These are phyloP conservation scores for Picochlorum costavermella DNA, from an alignment of 139 green algal species.

Conservation along the genomic window DNA sequence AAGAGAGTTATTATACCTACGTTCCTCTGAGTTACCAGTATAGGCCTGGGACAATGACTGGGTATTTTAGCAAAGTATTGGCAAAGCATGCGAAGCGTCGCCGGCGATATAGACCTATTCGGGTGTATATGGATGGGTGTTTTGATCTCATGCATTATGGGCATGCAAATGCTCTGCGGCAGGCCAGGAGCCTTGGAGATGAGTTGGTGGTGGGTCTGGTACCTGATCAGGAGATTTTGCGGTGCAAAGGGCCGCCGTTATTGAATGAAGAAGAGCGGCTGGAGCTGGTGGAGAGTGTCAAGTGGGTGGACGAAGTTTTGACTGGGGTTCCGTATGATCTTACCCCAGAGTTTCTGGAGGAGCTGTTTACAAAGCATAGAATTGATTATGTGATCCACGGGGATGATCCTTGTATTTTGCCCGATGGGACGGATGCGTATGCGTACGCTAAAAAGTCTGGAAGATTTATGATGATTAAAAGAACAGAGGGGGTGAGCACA, in stretches of 20 bases:
- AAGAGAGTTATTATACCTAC: conserved; percentile 27
- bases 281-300: conserved; percentile 80
- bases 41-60: conserved; percentile 74
- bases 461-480: conserved; percentile 88
- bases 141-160: conserved; percentile 99
- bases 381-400: conserved; percentile 99
- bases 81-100: conserved; percentile 66
- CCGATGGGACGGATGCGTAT: conserved; percentile 97
- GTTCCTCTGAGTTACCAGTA: conserved; percentile 79
- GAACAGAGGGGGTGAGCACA: conserved; percentile 94
- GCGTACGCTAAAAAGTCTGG: conserved; percentile 84
- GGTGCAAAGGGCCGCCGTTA: conserved; percentile 87
- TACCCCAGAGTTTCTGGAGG: conserved; percentile 79
- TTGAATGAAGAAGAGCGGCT: conserved; percentile 81
- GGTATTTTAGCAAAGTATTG: conserved; percentile 63
- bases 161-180: conserved; percentile 94
- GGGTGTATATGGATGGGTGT: conserved; percentile 98
- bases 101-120: conserved; percentile 56
- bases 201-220: conserved; percentile 93
- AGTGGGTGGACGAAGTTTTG: conserved; percentile 99
- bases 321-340: conserved; percentile 92
- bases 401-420: conserved; percentile 96
- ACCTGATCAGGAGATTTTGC: conserved; percentile 86
- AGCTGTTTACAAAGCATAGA: conserved; percentile 86
- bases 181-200: conserved; percentile 80